Percentiles rank a stretch among this genome's conserved stretches.
phyloP scores from a whole-genome alignment of 768 basidiomycete genomes.

The Tulasnella sp. region DNA sequence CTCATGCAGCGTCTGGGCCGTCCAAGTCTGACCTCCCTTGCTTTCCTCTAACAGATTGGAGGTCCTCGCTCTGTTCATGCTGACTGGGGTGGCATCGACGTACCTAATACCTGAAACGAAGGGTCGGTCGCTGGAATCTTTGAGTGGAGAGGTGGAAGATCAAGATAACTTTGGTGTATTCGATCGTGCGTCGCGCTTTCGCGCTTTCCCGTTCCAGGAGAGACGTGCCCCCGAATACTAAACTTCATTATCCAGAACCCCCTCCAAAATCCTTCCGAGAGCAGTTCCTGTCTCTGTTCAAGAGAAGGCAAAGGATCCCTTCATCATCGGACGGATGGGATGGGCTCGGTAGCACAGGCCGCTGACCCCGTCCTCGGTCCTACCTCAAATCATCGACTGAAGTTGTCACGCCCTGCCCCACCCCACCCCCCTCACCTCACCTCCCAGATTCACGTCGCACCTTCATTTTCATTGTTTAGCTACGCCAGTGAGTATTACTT shows the following conservation, averaged over 20 bases:
- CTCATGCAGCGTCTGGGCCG: background rate
- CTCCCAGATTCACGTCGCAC: background rate
- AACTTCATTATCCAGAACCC: background rate
- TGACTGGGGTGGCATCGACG: slow-evolving; percentile 43
- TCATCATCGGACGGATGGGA: slow-evolving; percentile 20
- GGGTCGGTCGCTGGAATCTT: slow-evolving; percentile 42
- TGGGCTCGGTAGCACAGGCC: background rate
- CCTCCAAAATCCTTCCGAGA: background rate
- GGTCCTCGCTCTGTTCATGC: slow-evolving; percentile 46
- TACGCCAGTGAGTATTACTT: background rate
- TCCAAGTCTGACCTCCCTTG: background rate
- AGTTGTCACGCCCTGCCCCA: background rate
- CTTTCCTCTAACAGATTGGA: slow-evolving; percentile 41
- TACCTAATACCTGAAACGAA: slow-evolving; percentile 46
- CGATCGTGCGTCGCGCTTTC: background rate
- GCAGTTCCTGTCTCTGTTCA: background rate
- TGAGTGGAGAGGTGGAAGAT: slow-evolving; percentile 41
- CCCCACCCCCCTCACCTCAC: background rate
- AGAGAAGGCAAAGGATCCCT: background rate
- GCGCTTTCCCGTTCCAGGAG: background rate
- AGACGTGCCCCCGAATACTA: background rate
- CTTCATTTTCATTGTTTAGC: background rate
- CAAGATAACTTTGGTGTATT: background rate
- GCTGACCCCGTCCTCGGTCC: background rate
- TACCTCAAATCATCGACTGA: background rate